phyloP scores from a whole-genome alignment of 2,329 filamentous ascomycete species.

The Penicillium sp. region DNA sequence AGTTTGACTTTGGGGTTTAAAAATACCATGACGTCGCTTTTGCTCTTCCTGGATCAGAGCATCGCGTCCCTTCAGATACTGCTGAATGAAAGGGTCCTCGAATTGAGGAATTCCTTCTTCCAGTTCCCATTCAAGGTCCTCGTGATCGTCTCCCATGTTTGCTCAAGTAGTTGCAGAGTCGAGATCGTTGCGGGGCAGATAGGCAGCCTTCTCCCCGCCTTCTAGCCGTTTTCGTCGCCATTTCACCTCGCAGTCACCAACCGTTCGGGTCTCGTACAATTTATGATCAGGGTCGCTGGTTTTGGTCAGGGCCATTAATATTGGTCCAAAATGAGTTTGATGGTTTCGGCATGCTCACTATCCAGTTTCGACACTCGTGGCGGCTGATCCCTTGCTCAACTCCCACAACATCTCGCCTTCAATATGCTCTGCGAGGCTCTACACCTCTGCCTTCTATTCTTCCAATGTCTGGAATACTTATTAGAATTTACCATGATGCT shows the following conservation, averaged over 20 bases:
- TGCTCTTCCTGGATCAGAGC: slow-evolving; percentile 79
- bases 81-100: slow-evolving; percentile 75
- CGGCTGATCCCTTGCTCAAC: too few relatives aligned
- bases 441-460: too few relatives aligned
- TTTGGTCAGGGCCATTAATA: not conserved
- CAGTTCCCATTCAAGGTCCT: slow-evolving; percentile 30
- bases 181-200: slow-evolving; percentile 1
- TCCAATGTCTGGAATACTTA: too few relatives aligned
- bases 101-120: slow-evolving; percentile 49
- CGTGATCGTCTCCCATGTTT: slow-evolving; percentile 21
- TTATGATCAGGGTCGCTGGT: not conserved
- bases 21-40: slow-evolving; percentile 74
- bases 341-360: too few relatives aligned
- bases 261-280: not conserved
- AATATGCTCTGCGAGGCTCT: too few relatives aligned
- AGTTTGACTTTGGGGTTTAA: slow-evolving; percentile 14
- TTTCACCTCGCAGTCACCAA: not conserved
- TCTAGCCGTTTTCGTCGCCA: slow-evolving; percentile 5
- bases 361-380: too few relatives aligned
- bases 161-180: not conserved
- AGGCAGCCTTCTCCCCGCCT: not conserved
- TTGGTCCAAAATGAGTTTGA: not conserved
- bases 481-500: too few relatives aligned
- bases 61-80: slow-evolving; percentile 75
- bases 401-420: too few relatives aligned